phyloP scores from a whole-genome alignment of 2,329 filamentous ascomycete genomes.

The Ophiosphaerella narmari region DNA sequence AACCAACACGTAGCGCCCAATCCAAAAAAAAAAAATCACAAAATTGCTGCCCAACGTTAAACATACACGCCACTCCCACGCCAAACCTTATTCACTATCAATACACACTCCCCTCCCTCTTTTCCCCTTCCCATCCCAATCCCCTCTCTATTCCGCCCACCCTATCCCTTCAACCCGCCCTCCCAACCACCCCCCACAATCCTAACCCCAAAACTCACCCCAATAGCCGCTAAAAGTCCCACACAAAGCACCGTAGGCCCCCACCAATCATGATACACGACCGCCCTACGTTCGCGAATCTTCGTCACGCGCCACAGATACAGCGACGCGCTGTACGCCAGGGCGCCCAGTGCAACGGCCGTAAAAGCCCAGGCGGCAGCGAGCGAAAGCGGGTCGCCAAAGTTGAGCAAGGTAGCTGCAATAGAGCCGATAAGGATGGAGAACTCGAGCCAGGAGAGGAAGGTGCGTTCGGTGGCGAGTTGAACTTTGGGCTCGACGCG shows the following conservation, averaged over 20 bases:
- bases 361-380: slow-evolving; percentile 74
- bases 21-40: too few relatives aligned
- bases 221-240: slow-evolving; percentile 73
- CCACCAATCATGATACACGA: slow-evolving; percentile 87
- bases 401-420: slow-evolving; percentile 49
- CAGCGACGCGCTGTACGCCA: slow-evolving; percentile 82
- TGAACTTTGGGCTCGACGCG: slow-evolving; percentile 97
- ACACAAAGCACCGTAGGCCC: slow-evolving; percentile 79
- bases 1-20: too few relatives aligned
- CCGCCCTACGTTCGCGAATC: slow-evolving; percentile 81
- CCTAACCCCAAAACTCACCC: slow-evolving; percentile 79
- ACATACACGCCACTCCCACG: too few relatives aligned
- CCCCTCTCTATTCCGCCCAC: background rate
- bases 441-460: slow-evolving; percentile 96
- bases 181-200: slow-evolving; percentile 60
- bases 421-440: slow-evolving; percentile 81
- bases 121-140: background rate
- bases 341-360: slow-evolving; percentile 72
- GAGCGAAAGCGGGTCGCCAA: slow-evolving; percentile 43
- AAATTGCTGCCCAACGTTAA: too few relatives aligned
- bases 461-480: slow-evolving; percentile 94
- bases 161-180: slow-evolving; percentile 46
- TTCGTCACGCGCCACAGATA: slow-evolving; percentile 88
- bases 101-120: too few relatives aligned
- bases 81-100: too few relatives aligned